phyloP scores from a whole-genome alignment of 331 rosid species.

The Phaseolus coccineus region DNA sequence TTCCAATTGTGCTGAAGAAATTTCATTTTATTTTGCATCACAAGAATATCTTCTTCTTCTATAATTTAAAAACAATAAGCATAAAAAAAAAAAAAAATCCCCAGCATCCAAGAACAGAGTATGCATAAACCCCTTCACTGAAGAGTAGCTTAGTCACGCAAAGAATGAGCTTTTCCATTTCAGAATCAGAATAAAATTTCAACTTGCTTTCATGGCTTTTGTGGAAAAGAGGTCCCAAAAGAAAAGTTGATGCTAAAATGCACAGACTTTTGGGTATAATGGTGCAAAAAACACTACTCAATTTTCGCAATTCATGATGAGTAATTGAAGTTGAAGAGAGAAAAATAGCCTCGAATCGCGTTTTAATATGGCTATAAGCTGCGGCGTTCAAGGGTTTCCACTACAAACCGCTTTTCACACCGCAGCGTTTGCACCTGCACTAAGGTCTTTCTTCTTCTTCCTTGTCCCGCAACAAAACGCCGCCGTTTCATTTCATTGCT shows the following conservation, averaged over 20 bases:
- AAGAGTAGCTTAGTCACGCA: not conserved
- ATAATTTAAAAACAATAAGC: no score
- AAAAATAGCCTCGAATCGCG: not conserved
- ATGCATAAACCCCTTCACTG: no score
- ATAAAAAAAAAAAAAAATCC: no score
- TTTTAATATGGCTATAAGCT: slow-evolving; percentile 8
- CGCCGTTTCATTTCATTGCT: not conserved
- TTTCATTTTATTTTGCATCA: no score
- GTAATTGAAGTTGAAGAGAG: not conserved
- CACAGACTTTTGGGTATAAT: not conserved
- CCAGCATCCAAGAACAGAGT: no score
- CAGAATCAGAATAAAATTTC: not conserved
- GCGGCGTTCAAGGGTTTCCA: not conserved
- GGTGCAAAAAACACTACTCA: not conserved
- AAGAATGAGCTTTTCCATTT: not conserved
- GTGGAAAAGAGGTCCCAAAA: not conserved
- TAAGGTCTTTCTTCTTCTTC: slow-evolving; percentile 11
- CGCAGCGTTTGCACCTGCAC: not conserved
- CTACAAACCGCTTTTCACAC: not conserved
- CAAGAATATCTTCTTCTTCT: no score
- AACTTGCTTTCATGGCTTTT: not conserved
- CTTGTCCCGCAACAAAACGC: not conserved
- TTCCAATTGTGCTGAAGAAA: no score
- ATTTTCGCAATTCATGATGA: not conserved
- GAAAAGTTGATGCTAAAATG: not conserved